Conservation (phyloP, 805 yeast species). For the Candida suzukii region DNA sequence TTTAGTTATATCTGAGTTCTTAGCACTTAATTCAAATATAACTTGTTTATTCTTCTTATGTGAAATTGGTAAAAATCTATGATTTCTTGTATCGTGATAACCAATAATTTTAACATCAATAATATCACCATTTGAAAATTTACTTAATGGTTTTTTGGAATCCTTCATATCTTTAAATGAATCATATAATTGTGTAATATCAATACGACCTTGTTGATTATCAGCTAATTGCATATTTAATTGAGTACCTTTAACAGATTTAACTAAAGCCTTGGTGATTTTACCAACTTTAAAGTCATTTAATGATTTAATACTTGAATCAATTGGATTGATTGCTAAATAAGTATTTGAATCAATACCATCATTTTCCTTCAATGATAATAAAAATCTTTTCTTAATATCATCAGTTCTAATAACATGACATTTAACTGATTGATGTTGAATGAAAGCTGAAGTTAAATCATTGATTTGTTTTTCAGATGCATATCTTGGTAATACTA, state of each 20-base stretch:
- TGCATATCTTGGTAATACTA: conserved; percentile 70
- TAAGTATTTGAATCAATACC: conserved; percentile 9
- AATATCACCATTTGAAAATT: conserved; percentile 51
- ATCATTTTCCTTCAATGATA: conserved; percentile 43
- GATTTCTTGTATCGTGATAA: conserved; percentile 62
- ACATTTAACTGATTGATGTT: conserved; percentile 67
- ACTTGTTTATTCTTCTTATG: conserved; percentile 43
- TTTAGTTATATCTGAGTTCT: conserved; percentile 30
- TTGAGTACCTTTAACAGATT: conserved; percentile 63
- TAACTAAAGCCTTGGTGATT: conserved; percentile 52
- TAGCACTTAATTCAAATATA: conserved; percentile 59
- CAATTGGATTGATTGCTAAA: conserved; percentile 51
- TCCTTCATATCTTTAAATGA: conserved; percentile 47
- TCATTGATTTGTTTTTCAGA: conserved; percentile 47
- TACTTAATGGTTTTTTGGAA: conserved; percentile 47
- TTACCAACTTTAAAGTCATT: conserved; percentile 56
- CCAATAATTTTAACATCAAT: conserved; percentile 69
- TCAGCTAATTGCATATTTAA: conserved; percentile 72
- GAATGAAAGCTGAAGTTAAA: conserved; percentile 44
- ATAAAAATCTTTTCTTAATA: conserved; percentile 60
- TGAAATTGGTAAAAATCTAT: conserved; percentile 59
- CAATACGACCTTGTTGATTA: conserved; percentile 73
- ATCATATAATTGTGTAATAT: conserved; percentile 63
- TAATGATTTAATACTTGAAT: conserved; percentile 36
- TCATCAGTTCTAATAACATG: conserved; percentile 63